These are phyloP conservation scores for Cardiospermum halicacabum DNA, from an alignment of 345 rosid genomes.

Conservation along the genomic window DNA sequence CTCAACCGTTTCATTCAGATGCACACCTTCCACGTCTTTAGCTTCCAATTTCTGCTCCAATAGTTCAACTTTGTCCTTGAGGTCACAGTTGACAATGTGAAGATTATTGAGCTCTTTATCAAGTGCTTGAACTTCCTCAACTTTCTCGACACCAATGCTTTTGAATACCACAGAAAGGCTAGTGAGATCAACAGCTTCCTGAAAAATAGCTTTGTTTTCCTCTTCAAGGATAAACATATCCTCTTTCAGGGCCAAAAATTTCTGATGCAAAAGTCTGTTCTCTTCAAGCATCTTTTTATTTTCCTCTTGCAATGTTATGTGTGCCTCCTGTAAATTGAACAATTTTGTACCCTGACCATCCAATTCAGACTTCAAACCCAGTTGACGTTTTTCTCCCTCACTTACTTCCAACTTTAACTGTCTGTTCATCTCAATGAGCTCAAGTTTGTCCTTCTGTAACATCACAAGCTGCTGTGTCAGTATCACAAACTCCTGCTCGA, in stretches of 20 bases:
- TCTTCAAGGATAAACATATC: constrained; percentile 46
- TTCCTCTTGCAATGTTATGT: constrained; percentile 44
- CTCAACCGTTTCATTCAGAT: constrained; percentile 40
- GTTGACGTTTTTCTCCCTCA: constrained; percentile 34
- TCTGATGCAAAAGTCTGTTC: too few relatives aligned
- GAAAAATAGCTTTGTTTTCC: constrained; percentile 44
- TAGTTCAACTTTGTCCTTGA: too few relatives aligned
- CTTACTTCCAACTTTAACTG: constrained; percentile 50
- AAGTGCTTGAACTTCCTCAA: too few relatives aligned
- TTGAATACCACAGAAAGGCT: too few relatives aligned
- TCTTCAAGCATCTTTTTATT: constrained; percentile 36
- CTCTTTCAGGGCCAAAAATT: constrained; percentile 42
- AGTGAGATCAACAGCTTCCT: constrained; percentile 50
- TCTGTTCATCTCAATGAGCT: constrained; percentile 56
- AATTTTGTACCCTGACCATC: constrained; percentile 37
- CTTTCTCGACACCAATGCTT: too few relatives aligned
- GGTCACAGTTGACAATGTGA: too few relatives aligned
- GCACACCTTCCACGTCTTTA: too few relatives aligned
- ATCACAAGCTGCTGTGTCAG: constrained; percentile 24
- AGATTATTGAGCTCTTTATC: too few relatives aligned
- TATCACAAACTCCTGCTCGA: constrained; percentile 39
- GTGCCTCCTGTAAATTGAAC: constrained; percentile 44
- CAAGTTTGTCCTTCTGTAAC: constrained; percentile 44
- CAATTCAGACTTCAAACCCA: constrained; percentile 36
- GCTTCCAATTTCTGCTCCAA: too few relatives aligned